Evolutionary conservation across 495 filamentous ascomycete genomes (phyloP).

Genomic region (Arthonia radiata): DNA sequence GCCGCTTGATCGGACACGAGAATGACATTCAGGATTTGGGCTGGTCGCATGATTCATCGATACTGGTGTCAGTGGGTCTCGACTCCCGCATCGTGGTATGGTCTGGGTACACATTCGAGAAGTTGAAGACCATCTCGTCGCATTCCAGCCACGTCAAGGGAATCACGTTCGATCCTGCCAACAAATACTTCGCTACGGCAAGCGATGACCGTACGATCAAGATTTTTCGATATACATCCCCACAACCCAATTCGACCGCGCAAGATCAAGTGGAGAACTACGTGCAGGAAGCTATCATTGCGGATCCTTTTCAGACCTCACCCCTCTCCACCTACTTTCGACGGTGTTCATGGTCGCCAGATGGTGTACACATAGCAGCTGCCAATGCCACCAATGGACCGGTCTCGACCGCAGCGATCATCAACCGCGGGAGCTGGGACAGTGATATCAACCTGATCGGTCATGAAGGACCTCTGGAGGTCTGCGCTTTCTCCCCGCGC

Average conservation of each 20-base stretch:
- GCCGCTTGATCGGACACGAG: conserved; percentile 83
- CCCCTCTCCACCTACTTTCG: conserved; percentile 94
- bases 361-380: conserved; percentile 90
- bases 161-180: conserved; percentile 92
- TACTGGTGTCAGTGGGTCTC: conserved; percentile 83
- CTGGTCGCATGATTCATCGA: conserved; percentile 89
- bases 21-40: conserved; percentile 97
- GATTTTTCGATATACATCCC: conserved; percentile 82
- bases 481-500: conserved; percentile 86
- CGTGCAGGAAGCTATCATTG: conserved; percentile 66
- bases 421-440: conserved; percentile 80
- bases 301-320: conserved; percentile 57
- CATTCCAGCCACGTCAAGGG: conserved; percentile 97
- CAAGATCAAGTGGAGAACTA: conserved; percentile 94
- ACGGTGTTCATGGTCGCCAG: conserved; percentile 87
- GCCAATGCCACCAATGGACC: conserved; percentile 93
- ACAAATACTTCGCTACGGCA: conserved; percentile 96
- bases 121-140: conserved; percentile 69
- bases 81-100: conserved; percentile 97
- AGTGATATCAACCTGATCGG: conserved; percentile 93
- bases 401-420: conserved; percentile 88
- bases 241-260: conserved; percentile 70
- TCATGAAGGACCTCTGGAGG: conserved; percentile 88
- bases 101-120: conserved; percentile 95
- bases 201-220: conserved; percentile 94